Evolutionary conservation across 495 filamentous ascomycete species (phyloP).

Genomic region (Pyronema omphalodes): DNA sequence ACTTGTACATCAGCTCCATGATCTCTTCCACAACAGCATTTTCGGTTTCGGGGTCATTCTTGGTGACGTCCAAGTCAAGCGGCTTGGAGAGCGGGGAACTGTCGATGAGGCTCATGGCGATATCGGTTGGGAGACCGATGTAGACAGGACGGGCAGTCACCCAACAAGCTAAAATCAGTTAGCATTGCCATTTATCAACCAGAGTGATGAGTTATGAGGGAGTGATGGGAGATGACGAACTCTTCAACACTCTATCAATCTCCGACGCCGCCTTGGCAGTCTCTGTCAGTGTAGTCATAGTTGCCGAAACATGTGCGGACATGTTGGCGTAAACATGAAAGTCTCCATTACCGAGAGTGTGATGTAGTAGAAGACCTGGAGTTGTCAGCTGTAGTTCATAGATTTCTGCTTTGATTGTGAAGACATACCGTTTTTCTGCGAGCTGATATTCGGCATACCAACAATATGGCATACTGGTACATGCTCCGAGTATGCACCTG

Average conservation of each 20-base stretch:
- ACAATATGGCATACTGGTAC: conserved; percentile 71
- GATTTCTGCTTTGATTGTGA: not conserved
- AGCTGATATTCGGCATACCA: conserved; percentile 43
- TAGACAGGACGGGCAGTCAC: conserved; percentile 60
- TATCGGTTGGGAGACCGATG: conserved; percentile 69
- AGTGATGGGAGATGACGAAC: not conserved
- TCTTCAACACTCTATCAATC: conserved; percentile 59
- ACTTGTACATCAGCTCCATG: conserved; percentile 53
- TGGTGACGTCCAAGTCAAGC: conserved; percentile 45
- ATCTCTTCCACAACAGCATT: conserved; percentile 71
- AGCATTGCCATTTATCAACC: not conserved
- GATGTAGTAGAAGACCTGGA: conserved; percentile 52
- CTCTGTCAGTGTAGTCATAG: conserved; percentile 48
- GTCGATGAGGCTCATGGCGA: conserved; percentile 63
- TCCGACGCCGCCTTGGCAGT: conserved; percentile 47
- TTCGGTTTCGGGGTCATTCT: conserved; percentile 55
- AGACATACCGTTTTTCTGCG: conserved; percentile 34
- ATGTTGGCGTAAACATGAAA: conserved; percentile 74
- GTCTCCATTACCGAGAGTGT: conserved; percentile 83
- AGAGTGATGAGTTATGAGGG: not conserved
- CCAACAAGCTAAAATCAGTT: conserved; percentile 42
- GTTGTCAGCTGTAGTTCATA: not conserved
- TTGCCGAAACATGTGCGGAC: conserved; percentile 51
- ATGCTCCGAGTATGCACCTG: conserved; percentile 54
- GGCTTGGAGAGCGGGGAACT: conserved; percentile 47